phyloP scores from a whole-genome alignment of 805 yeast genomes.

The Grigorovia transvaalensis region DNA sequence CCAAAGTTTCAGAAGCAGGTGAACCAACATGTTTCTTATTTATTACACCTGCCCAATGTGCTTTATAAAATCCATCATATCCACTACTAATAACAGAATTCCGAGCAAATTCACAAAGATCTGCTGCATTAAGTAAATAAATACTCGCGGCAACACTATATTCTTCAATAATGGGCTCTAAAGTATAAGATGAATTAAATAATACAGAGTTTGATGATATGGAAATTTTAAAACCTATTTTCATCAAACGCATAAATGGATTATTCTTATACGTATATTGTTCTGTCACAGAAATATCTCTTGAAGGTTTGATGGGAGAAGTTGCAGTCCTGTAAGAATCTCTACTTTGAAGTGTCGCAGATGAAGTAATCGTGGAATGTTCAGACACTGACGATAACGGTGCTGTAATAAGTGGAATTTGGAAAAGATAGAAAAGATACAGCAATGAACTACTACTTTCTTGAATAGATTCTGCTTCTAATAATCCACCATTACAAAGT shows the following conservation, averaged over 20 bases:
- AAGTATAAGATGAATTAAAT: constrained; percentile 25
- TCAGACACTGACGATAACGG: constrained; percentile 24
- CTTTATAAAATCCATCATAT: constrained; percentile 25
- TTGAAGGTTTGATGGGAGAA: constrained; percentile 3
- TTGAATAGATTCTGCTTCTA: constrained; percentile 24
- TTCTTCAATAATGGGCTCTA: constrained; percentile 27
- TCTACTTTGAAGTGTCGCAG: too few relatives aligned
- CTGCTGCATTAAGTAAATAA: constrained; percentile 25
- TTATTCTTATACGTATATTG: constrained; percentile 16
- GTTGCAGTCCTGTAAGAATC: too few relatives aligned
- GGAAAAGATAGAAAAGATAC: constrained; percentile 22
- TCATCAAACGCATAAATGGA: constrained; percentile 25
- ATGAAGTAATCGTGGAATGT: too few relatives aligned
- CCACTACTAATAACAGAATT: constrained; percentile 23
- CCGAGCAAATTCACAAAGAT: constrained; percentile 24
- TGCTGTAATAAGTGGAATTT: constrained; percentile 22
- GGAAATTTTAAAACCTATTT: constrained; percentile 20
- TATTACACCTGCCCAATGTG: constrained; percentile 26
- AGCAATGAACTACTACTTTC: constrained; percentile 12
- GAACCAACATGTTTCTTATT: constrained; percentile 2
- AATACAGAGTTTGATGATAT: constrained; percentile 23
- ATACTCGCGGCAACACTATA: constrained; percentile 30
- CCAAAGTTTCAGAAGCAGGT: constrained; percentile 13
- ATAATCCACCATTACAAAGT: constrained; percentile 23
- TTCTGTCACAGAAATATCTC: constrained; percentile 18